A percentile compares a stretch with the other conserved stretches of the same genome.
phyloP scores from a whole-genome alignment of 768 basidiomycete genomes.

The Collybia nuda region DNA sequence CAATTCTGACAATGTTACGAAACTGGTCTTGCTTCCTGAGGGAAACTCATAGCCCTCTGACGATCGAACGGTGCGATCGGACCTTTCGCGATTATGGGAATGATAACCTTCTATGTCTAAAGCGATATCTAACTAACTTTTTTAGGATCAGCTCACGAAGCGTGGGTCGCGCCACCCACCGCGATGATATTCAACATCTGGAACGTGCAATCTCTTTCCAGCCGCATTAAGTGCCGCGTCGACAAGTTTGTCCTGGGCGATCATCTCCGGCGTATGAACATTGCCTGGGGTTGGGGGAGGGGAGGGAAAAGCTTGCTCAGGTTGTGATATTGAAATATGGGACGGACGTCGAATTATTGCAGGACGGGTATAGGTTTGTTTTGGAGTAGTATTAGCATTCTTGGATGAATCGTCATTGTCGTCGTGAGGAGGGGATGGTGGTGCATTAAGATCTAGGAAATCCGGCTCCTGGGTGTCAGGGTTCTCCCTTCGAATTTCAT shows the following conservation, averaged over 20 bases:
- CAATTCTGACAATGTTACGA: background rate
- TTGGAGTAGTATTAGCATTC: slow-evolving; percentile 28
- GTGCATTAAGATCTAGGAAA: slow-evolving; percentile 80
- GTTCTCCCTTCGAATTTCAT: slow-evolving; percentile 10
- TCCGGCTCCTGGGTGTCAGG: slow-evolving; percentile 60
- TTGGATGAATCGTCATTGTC: slow-evolving; percentile 17
- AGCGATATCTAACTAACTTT: slow-evolving; percentile 56
- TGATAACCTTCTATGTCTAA: slow-evolving; percentile 87
- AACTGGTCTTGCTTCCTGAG: slow-evolving; percentile 7
- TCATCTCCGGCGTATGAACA: slow-evolving; percentile 26
- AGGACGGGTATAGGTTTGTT: slow-evolving; percentile 26
- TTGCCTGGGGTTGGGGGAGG: slow-evolving; percentile 28
- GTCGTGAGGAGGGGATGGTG: slow-evolving; percentile 19
- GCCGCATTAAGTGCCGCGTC: slow-evolving; percentile 52
- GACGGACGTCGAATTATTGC: slow-evolving; percentile 23
- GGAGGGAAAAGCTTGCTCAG: slow-evolving; percentile 26
- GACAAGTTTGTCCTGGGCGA: slow-evolving; percentile 40
- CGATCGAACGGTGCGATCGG: slow-evolving; percentile 40
- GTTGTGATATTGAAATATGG: slow-evolving; percentile 26
- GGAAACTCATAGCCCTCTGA: slow-evolving; percentile 13
- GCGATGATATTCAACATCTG: slow-evolving; percentile 62
- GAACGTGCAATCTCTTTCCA: slow-evolving; percentile 41
- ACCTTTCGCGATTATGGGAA: slow-evolving; percentile 38
- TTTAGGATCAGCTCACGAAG: background rate
- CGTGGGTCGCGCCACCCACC: slow-evolving; percentile 31